phyloP scores from a whole-genome alignment of 371 early-diverging fungal species.

The Syncephalastrum racemosum region DNA sequence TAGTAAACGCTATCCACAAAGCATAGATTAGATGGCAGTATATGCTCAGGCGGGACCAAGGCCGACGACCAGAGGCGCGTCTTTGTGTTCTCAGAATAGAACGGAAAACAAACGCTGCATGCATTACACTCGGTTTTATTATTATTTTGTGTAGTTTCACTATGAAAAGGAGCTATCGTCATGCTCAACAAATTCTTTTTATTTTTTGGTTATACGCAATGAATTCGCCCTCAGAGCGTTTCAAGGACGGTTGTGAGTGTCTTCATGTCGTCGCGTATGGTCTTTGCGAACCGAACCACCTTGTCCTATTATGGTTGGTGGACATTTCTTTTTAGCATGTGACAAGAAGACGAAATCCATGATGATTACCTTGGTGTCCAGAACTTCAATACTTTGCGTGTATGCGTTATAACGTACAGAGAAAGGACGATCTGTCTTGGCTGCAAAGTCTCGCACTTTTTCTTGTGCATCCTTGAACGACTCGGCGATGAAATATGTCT shows the following conservation, averaged over 20 bases:
- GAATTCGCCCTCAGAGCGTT: constrained; percentile 2
- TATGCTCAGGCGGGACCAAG: too few relatives aligned
- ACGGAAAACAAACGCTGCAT: too few relatives aligned
- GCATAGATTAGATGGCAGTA: too few relatives aligned
- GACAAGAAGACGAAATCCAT: too few relatives aligned
- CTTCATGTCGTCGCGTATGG: constrained; percentile 73
- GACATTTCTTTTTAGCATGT: constrained; percentile 2
- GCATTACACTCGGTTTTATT: too few relatives aligned
- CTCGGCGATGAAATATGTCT: constrained; percentile 92
- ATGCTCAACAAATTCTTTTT: too few relatives aligned
- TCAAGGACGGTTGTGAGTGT: constrained; percentile 71
- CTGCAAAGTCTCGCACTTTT: constrained; percentile 87
- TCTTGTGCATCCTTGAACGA: constrained; percentile 92
- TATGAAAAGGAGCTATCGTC: too few relatives aligned
- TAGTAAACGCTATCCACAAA: too few relatives aligned
- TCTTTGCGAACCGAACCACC: constrained; percentile 73
- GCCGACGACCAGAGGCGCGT: too few relatives aligned
- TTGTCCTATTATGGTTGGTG: constrained; percentile 50
- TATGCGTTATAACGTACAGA: constrained; percentile 89
- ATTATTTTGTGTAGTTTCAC: too few relatives aligned
- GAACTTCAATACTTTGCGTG: constrained; percentile 88
- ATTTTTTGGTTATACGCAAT: too few relatives aligned
- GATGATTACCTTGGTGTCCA: constrained; percentile 64
- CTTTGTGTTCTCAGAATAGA: too few relatives aligned
- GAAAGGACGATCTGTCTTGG: constrained; percentile 80